phyloP scores from a whole-genome alignment of 2,329 filamentous ascomycete genomes.

The Fonsecaea multimorphosa region DNA sequence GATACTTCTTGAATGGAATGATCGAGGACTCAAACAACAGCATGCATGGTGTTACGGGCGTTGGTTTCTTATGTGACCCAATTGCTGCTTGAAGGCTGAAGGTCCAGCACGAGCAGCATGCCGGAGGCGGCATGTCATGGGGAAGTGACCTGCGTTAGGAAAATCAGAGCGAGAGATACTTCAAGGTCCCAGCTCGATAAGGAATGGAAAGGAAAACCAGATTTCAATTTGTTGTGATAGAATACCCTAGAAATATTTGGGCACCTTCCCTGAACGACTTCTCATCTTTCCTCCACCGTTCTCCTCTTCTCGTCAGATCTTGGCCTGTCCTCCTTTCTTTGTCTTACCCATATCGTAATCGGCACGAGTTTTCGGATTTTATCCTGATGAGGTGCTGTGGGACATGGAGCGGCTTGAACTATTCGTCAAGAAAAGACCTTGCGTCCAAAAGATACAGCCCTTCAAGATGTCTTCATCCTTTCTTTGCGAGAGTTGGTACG shows the following conservation, averaged over 20 bases:
- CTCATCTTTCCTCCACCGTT: not conserved
- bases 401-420: not conserved
- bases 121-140: not conserved
- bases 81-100: not conserved
- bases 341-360: not conserved
- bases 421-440: not conserved
- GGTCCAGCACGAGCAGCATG: not conserved
- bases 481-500: not conserved
- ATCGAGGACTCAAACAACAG: constrained; percentile 3
- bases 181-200: not conserved
- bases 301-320: not conserved
- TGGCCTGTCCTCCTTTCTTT: not conserved
- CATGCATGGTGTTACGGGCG: constrained; percentile 19
- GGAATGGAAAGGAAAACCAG: not conserved
- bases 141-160: not conserved
- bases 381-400: not conserved
- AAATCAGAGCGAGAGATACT: not conserved
- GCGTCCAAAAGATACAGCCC: not conserved
- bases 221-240: not conserved
- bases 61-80: not conserved
- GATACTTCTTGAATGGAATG: not conserved
- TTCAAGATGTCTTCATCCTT: not conserved
- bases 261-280: not conserved
- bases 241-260: not conserved
- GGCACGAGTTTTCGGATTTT: not conserved